Evolutionary conservation across 192 early-diverging fungal species (phyloP), one percentile per base, ranked within the genome.

Genomic region (Gaertneriomyces sp.): DNA sequence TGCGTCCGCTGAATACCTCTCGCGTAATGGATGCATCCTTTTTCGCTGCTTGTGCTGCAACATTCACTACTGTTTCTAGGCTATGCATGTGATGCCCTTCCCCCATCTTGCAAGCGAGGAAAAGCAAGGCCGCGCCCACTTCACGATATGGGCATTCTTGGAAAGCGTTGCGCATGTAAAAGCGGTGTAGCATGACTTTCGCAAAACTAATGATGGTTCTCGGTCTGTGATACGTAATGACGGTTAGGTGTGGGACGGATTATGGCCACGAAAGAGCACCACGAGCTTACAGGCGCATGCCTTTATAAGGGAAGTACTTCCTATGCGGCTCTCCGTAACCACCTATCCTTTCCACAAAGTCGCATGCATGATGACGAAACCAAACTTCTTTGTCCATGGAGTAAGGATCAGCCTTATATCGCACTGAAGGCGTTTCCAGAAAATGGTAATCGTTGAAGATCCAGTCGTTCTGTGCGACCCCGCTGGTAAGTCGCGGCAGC

Each of bases 111-210:
- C 20, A 16, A 12, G 19, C 16, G 20, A 56, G 39, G 54, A 33
- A 38, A 16, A 56, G 38, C 4, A 56, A 39, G 2, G 54, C 54
- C 12, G 20, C 54, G 54, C 54, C 17, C 12, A 56, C 33, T 56
- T 56, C 54, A 39, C 39, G 54, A 56, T 56, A 56, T 4, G 16
- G 33, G 39, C 54, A 38, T 5, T 14, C 54, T 56, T 56, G 54
- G 16, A 56, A 25, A 6, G 54, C 16, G 39, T 12, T 25, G 4
- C 16, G 12, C 54, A 56, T 56, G 33, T 25, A 56, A 33, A 56
- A 56, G 16, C 54, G 54, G 8, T 56, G 54, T 25, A 56, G 54
- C 39, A 56, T 14, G 12, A 56, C 33, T 39, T 56, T 56, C 16
- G 54, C 54, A 12, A 33, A 14, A 33, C 33, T 56, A 16, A 56